phyloP scores from a whole-genome alignment of 2,329 filamentous ascomycete species.

The Penicillium sp. region DNA sequence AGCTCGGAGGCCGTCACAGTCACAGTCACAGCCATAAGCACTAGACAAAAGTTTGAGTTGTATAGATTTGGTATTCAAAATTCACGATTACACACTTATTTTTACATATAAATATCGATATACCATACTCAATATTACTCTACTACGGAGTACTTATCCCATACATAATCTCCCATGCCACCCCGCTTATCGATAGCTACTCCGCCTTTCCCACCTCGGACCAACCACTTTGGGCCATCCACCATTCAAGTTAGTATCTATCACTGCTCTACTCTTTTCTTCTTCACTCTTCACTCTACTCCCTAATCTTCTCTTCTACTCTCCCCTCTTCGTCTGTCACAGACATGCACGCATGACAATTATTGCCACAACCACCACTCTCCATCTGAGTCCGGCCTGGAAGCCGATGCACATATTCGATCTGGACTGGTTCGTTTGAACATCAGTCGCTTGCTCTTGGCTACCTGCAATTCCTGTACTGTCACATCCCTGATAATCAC shows the following conservation, averaged over 20 bases:
- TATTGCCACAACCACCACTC: not conserved
- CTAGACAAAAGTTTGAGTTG: not conserved
- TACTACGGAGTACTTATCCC: no score
- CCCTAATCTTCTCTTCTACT: no score
- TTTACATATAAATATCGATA: not conserved
- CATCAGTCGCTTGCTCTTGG: not conserved
- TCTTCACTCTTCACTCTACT: not conserved
- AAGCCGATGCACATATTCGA: not conserved
- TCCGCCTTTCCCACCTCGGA: not conserved
- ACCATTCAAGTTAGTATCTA: not conserved
- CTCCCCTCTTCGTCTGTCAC: not conserved
- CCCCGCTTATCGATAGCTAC: not conserved
- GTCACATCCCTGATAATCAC: no score
- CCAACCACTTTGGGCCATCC: no score
- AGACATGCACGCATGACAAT: not conserved
- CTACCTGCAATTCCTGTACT: not conserved
- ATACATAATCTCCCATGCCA: no score
- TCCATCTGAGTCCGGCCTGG: not conserved
- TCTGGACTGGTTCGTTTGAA: not conserved
- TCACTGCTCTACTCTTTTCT: not conserved
- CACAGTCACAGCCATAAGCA: slow-evolving; percentile 19
- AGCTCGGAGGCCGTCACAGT: slow-evolving; percentile 28
- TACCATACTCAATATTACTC: not conserved
- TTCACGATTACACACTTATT: no score
- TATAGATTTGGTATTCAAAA: no score